Percentiles rank a stretch among this genome's conserved stretches.
These are phyloP conservation scores for Gilbertella persicaria DNA, from an alignment of 371 early-diverging fungal genomes.

Conservation along the genomic window DNA sequence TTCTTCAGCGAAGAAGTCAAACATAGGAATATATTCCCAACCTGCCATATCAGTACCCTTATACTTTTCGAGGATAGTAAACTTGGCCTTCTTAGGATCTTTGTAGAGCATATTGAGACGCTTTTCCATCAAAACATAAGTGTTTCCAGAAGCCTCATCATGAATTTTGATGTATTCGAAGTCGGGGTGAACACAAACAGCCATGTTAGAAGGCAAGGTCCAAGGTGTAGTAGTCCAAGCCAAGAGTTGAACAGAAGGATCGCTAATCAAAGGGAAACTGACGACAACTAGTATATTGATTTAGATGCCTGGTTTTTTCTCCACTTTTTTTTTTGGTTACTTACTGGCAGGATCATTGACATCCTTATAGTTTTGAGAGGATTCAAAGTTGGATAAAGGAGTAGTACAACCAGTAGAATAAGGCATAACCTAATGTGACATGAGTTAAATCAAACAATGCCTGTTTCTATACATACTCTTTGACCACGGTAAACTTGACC, in stretches of 20 bases:
- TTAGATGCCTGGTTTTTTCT: background rate
- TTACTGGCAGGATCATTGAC: conserved; percentile 94
- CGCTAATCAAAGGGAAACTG: conserved; percentile 91
- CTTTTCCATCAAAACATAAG: conserved; percentile 87
- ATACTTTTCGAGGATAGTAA: conserved; percentile 78
- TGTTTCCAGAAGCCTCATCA: conserved; percentile 75
- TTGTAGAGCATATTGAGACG: conserved; percentile 90
- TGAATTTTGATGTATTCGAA: conserved; percentile 96
- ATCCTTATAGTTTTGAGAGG: conserved; percentile 99
- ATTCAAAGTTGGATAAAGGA: conserved; percentile 99
- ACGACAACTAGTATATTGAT: conserved; percentile 69
- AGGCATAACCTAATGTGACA: conserved; percentile 88
- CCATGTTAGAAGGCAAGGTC: conserved; percentile 99
- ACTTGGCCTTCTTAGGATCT: conserved; percentile 94
- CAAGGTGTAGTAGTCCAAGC: conserved; percentile 99
- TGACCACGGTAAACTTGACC: conserved; percentile 98
- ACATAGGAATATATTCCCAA: conserved; percentile 92
- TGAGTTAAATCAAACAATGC: background rate
- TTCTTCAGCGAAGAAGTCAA: conserved; percentile 79
- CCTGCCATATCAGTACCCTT: conserved; percentile 89
- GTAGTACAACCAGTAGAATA: conserved; percentile 98
- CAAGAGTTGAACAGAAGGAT: conserved; percentile 81
- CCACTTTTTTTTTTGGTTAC: conserved; percentile 4
- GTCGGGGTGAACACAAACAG: conserved; percentile 91
- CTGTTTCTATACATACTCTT: conserved; percentile 40